Evolutionary conservation across 139 green algal genomes (phyloP), one percentile per base, ranked within the genome.

Genomic region (Gonium pectorale): DNA sequence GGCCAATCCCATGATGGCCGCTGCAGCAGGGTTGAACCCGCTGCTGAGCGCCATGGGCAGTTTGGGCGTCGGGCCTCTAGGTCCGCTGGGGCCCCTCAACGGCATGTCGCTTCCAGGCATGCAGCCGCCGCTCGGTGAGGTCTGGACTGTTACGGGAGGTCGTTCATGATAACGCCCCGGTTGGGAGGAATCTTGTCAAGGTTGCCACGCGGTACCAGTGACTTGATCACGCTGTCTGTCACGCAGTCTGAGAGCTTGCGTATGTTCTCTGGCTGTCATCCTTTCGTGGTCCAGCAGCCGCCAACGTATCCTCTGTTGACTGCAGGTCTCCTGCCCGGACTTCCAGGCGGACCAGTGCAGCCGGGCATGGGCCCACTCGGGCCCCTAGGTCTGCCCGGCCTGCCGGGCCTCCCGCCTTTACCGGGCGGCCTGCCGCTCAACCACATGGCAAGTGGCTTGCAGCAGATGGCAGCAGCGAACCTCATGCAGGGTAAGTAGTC

Each of bases 401-500:
- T 77, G 15, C 46, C 26, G 2, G n/a, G 35, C 8, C 46, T 78
- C 21, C 35, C 46, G 22, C n/a, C 21, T 19, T 11, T 81, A 37
- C 35, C 73, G 21, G 54, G 52, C 0, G 60, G 60, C 41, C 22
- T 83, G n/a, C n/a, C 60, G 8, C 35, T 85, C 35, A 83, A 83
- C 77, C 60, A 60, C 41, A 83, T 83, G 75, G 72, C 70, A 5
- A 69, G 43, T 26, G 56, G 73, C 26, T 33, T 81, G 73, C 54
- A 69, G 73, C 73, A 81, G 35, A 59, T 81, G 54, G 73, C 73
- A 21, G 73, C 73, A 3, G 73, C 73, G 2, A 82, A 82, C n/a
- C 44, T 83, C 31, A 83, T 83, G 77, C 62, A 73, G 26, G 77
- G 77, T 73, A 26, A n/a, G n/a, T n/a, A n/a, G n/a, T n/a, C n/a